phyloP scores from a whole-genome alignment of 495 filamentous ascomycete species.

The Schizothecium vesticola region DNA sequence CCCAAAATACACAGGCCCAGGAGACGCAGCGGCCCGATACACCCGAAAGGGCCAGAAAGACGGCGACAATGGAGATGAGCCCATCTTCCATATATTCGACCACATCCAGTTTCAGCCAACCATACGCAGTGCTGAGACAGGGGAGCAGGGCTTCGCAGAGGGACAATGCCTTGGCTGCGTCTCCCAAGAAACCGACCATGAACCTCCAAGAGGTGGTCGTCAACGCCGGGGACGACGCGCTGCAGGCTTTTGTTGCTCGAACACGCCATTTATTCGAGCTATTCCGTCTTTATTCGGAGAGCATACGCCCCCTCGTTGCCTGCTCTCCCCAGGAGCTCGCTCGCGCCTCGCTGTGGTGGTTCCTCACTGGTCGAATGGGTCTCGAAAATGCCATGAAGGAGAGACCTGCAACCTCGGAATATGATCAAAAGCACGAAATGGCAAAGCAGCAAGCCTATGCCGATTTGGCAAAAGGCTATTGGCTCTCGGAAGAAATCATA shows the following conservation, averaged over 20 bases:
- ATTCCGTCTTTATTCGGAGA: conserved; percentile 66
- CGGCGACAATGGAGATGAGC: conserved; percentile 19
- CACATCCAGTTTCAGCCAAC: conserved; percentile 24
- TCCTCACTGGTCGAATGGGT: conserved; percentile 65
- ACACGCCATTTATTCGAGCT: conserved; percentile 61
- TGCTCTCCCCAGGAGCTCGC: conserved; percentile 60
- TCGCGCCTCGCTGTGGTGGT: conserved; percentile 79
- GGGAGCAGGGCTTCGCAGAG: conserved; percentile 21
- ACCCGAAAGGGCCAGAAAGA: conserved; percentile 18
- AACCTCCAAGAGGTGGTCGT: conserved; percentile 33
- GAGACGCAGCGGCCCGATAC: conserved; percentile 10
- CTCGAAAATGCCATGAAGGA: conserved; percentile 66
- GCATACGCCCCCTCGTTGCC: conserved; percentile 55
- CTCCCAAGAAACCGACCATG: conserved; percentile 21
- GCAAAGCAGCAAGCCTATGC: conserved; percentile 63
- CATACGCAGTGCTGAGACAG: conserved; percentile 20
- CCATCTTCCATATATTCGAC: conserved; percentile 25
- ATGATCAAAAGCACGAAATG: conserved; percentile 35
- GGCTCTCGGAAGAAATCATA: conserved; percentile 67
- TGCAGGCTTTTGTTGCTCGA: conserved; percentile 61
- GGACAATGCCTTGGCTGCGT: conserved; percentile 15
- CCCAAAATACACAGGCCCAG: conserved; percentile 8
- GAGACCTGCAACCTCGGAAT: conserved; percentile 45
- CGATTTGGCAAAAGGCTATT: conserved; percentile 76
- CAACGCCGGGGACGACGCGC: conserved; percentile 55